phyloP scores from a whole-genome alignment of 352 stramenopile species.

The Elongisporangium anandrum region DNA sequence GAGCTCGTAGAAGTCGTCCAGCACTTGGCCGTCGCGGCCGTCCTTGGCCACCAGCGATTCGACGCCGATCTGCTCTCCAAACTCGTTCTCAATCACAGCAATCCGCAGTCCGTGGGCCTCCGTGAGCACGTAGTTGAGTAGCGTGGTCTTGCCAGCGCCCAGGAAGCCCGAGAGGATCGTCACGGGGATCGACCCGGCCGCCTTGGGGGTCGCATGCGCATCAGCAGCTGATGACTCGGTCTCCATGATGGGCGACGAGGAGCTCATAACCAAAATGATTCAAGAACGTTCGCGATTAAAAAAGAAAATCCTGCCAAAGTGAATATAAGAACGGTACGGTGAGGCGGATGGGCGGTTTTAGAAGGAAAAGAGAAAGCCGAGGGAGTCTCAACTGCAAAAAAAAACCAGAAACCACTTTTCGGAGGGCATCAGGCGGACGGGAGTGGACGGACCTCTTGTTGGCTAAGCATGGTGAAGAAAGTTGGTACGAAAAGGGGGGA shows the following conservation, averaged over 20 bases:
- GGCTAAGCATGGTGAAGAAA: conserved; percentile 47
- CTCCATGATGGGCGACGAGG: neutral
- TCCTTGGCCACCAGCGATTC: conserved; percentile 89
- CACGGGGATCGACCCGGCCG: conserved; percentile 61
- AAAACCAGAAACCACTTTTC: conserved; percentile 6
- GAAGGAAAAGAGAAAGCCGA: neutral
- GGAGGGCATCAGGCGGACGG: neutral
- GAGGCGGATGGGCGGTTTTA: neutral
- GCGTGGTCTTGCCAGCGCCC: conserved; percentile 95
- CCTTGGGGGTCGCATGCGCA: neutral
- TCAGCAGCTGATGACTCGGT: neutral
- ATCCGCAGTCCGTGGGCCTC: conserved; percentile 92
- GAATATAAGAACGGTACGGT: neutral
- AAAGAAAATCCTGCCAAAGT: neutral
- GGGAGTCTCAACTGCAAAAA: neutral
- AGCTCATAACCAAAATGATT: neutral
- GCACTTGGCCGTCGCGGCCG: conserved; percentile 47
- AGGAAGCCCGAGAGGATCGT: conserved; percentile 96
- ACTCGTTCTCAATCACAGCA: conserved; percentile 99
- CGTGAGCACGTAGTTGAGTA: conserved; percentile 97
- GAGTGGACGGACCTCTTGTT: neutral
- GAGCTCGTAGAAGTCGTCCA: conserved; percentile 93
- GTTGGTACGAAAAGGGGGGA: conserved; percentile 24
- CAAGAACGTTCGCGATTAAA: neutral
- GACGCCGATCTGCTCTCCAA: conserved; percentile 95